Conservation (phyloP, 179 eudicot genomes). For the Beta corolliflora region DNA sequence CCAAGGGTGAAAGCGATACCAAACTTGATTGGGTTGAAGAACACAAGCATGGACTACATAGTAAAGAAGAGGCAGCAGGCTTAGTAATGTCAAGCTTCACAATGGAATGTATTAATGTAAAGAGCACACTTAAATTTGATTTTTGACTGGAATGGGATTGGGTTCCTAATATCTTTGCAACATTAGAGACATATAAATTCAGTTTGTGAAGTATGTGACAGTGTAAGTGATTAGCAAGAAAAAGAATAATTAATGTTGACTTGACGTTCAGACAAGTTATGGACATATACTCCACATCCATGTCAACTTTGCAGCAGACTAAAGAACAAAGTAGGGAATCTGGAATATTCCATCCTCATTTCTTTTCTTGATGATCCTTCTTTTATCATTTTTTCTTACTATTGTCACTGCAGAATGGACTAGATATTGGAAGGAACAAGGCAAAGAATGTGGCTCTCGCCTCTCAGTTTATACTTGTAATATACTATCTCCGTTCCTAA, state of each 20-base stretch:
- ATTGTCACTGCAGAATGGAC: not conserved
- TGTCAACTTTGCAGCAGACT: not conserved
- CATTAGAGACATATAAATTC: not conserved
- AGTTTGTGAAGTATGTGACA: not conserved
- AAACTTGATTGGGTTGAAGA: constrained; percentile 95
- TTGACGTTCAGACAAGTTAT: not conserved
- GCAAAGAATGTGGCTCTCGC: not conserved
- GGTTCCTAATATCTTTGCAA: not conserved
- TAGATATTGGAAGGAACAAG: not conserved
- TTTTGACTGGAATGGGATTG: constrained; percentile 1
- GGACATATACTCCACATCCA: not conserved
- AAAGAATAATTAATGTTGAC: not conserved
- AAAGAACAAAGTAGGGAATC: not conserved
- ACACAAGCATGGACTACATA: constrained; percentile 90
- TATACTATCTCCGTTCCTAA: not conserved
- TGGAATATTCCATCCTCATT: not conserved
- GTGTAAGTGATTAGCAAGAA: not conserved
- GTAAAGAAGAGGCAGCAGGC: constrained; percentile 15
- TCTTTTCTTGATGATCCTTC: not conserved
- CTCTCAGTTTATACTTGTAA: not conserved
- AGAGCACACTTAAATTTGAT: not conserved
- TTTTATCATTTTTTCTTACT: not conserved
- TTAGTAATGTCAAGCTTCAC: constrained; percentile 11
- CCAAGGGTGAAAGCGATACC: constrained; percentile 91
- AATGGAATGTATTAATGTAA: not conserved